phyloP scores from a whole-genome alignment of 202 grass and related monocot genomes.

The Elaeis oleifera region DNA sequence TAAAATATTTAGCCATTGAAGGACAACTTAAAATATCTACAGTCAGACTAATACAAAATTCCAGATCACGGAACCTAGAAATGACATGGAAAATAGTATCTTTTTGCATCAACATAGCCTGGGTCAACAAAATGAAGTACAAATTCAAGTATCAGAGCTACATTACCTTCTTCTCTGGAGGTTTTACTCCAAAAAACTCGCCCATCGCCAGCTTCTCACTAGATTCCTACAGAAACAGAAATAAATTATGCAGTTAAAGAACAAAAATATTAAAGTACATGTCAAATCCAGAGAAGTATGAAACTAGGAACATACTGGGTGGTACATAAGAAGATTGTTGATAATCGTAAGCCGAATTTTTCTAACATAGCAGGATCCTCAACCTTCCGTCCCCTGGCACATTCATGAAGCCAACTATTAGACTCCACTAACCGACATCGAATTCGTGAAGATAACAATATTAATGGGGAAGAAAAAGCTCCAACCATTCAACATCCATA shows the following conservation, averaged over 20 bases:
- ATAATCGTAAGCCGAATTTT: constrained; percentile 86
- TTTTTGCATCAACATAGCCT: constrained; percentile 4
- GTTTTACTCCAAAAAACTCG: constrained; percentile 89
- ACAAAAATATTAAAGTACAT: constrained; percentile 1
- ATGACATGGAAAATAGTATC: neutral
- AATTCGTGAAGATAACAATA: too few species aligned
- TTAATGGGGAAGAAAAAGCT: too few species aligned
- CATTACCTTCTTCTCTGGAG: constrained; percentile 74
- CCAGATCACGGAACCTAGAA: too few species aligned
- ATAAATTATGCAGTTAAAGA: constrained; percentile 7
- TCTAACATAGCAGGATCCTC: constrained; percentile 92
- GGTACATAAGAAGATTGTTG: constrained; percentile 94
- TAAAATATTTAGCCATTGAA: too few species aligned
- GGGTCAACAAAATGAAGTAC: constrained; percentile 12
- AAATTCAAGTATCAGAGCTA: constrained; percentile 15
- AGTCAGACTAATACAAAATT: too few species aligned
- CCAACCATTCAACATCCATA: too few species aligned
- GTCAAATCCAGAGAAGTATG: constrained; percentile 3
- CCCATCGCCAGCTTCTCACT: constrained; percentile 97
- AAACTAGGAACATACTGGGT: constrained; percentile 64
- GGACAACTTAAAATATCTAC: too few species aligned
- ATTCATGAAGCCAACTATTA: constrained; percentile 22
- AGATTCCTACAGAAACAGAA: constrained; percentile 59
- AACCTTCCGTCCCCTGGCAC: constrained; percentile 78
- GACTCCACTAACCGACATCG: constrained; percentile 2